phyloP scores from a whole-genome alignment of 2,329 filamentous ascomycete species.

The Ophioceras dolichostomum region DNA sequence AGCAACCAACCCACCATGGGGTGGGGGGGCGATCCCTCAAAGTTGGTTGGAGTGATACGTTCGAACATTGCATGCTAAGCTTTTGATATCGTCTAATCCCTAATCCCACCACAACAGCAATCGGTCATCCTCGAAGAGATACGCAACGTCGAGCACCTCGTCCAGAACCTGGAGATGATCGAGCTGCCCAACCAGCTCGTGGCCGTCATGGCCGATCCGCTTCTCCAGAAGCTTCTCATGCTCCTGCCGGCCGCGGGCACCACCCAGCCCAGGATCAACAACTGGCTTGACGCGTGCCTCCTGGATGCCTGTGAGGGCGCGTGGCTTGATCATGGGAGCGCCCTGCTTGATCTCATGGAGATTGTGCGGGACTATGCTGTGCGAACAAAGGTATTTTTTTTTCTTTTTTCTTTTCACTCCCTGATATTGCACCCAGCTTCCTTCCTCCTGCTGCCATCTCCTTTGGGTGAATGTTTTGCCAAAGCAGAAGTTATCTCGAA shows the following conservation, averaged over 20 bases:
- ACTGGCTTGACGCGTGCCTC: conserved; percentile 46
- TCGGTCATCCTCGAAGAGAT: conserved; percentile 67
- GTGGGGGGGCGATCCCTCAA: no score
- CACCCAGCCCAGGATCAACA: conserved; percentile 37
- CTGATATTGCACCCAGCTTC: no score
- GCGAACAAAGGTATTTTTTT: conserved; percentile 46
- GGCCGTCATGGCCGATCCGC: conserved; percentile 60
- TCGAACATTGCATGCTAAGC: conserved; percentile 16
- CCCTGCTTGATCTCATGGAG: conserved; percentile 39
- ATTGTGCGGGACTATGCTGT: conserved; percentile 42
- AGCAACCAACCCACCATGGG: no score
- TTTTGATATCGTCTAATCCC: conserved; percentile 7
- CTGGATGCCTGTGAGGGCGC: conserved; percentile 40
- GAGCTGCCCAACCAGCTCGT: conserved; percentile 74
- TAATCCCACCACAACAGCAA: conserved; percentile 30
- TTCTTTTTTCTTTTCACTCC: no score
- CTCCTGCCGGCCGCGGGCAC: conserved; percentile 43
- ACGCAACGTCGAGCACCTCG: conserved; percentile 56
- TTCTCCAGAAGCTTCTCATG: conserved; percentile 68
- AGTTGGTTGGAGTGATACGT: no score
- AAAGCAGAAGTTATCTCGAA: no score
- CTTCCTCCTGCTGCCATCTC: no score
- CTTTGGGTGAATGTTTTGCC: no score
- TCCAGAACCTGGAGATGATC: conserved; percentile 62
- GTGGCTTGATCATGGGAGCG: conserved; percentile 18